Evolutionary conservation across 352 stramenopile genomes (phyloP).

Genomic region (Phytophthora multivora): DNA sequence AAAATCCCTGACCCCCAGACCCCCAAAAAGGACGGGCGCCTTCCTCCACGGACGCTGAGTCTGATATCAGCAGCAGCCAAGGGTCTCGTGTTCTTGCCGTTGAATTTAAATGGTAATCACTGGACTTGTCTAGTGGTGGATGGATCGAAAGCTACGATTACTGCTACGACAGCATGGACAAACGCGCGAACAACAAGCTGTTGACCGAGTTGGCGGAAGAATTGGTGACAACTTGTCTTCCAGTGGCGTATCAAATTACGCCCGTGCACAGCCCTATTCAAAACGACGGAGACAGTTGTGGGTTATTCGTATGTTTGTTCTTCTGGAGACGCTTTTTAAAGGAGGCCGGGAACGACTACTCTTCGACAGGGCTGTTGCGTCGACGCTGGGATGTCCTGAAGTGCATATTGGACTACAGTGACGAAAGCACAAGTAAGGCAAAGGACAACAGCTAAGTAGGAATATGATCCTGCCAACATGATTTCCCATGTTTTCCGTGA

Average conservation of each 20-base stretch:
- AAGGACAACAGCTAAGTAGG: no score
- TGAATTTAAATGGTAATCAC: conserved; percentile 10
- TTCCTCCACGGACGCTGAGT: no score
- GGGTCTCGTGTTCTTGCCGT: conserved; percentile 7
- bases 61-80: no score
- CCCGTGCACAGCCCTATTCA: neutral
- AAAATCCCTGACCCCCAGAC: no score
- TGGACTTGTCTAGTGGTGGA: conserved; percentile 5
- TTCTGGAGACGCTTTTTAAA: neutral
- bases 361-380: neutral
- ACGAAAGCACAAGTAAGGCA: neutral
- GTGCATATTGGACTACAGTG: neutral
- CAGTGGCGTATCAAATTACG: neutral
- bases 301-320: neutral
- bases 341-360: neutral
- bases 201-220: neutral
- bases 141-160: neutral
- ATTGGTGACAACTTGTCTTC: neutral
- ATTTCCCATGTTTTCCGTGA: no score
- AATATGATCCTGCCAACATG: no score
- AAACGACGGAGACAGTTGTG: neutral
- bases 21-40: no score
- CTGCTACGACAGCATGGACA: conserved; percentile 12
- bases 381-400: neutral
- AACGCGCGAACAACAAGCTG: conserved; percentile 2